Conservation (phyloP, 805 yeast genomes). For the Henningerozyma blattae region DNA sequence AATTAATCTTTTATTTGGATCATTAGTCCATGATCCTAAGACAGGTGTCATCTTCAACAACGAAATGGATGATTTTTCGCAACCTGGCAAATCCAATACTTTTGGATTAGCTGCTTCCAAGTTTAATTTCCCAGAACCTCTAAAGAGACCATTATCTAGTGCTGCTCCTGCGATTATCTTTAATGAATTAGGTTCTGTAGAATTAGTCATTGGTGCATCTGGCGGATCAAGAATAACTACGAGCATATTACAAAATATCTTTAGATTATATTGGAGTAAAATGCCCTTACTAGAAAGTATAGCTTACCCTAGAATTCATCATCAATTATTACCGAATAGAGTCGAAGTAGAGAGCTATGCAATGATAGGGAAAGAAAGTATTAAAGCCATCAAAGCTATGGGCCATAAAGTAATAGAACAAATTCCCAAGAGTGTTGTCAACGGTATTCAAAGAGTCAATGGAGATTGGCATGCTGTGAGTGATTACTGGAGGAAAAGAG, state of each 20-base stretch:
- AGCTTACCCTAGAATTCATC: conserved; percentile 77
- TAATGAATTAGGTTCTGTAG: conserved; percentile 36
- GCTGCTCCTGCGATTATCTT: conserved; percentile 65
- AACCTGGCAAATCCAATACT: conserved; percentile 56
- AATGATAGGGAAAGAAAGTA: conserved; percentile 32
- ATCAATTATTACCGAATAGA: conserved; percentile 71
- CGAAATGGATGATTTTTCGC: conserved; percentile 91
- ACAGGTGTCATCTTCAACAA: conserved; percentile 82
- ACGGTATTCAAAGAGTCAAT: conserved; percentile 34
- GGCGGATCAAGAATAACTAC: conserved; percentile 88
- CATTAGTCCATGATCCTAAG: conserved; percentile 61
- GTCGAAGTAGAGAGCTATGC: conserved; percentile 43
- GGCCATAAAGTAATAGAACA: conserved; percentile 39
- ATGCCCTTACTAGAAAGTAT: conserved; percentile 54
- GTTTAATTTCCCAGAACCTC: conserved; percentile 65
- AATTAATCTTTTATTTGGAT: conserved; percentile 73
- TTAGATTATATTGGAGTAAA: conserved; percentile 48
- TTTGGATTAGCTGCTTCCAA: conserved; percentile 74
- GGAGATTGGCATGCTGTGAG: conserved; percentile 60
- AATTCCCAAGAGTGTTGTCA: conserved; percentile 43
- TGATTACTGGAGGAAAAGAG: conserved; percentile 85
- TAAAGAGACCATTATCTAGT: conserved; percentile 75
- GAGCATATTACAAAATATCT: conserved; percentile 68
- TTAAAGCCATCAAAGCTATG: conserved; percentile 25
- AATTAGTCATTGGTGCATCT: conserved; percentile 77